Evolutionary conservation across 2,329 filamentous ascomycete species (phyloP), one percentile per base, ranked within the genome.

Genomic region (Xylariaceae sp.): DNA sequence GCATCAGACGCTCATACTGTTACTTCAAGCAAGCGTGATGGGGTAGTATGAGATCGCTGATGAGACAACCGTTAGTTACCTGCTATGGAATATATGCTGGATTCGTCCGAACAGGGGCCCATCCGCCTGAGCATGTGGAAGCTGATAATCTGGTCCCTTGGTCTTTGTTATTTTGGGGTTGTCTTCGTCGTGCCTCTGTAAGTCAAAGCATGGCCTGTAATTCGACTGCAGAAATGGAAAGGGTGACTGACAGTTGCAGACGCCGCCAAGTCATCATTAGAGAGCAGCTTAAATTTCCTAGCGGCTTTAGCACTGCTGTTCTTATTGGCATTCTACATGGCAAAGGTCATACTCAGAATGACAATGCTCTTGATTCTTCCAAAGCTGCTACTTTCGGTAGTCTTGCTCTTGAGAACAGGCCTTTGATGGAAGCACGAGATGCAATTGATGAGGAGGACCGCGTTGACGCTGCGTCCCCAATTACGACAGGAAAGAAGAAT

Each of bases 131-230:
- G 83, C 33, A 77, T 89, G 35, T 82, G 83, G 74, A 90, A 90
- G 66, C 72, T 96, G 56, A 83, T 96, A 6, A 68, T 96, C 7
- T 99, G 94, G 94, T 88, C 90, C 22, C 68, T 99, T 47, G 94
- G 94, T 0, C 81, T 99, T 14, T 96, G 91, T 66, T 92, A 97
- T 63, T 99, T 99, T 65, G 94, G 94, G 0, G 94, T 97, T 1
- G 86, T 97, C 1, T 97, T 99, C 72, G 94, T 91, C 0, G 92
- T 99, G 12, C 94, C 94, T 1, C 66, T 97, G 76, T 78, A 66
- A 69, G 73, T 58, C 14, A 48, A 22, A 45, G 10, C 10, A 19
- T 39, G 19, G 7, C 5, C 9, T 15, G n/a, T 12, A 32, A 18
- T 41, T 38, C n/a, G 19, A 11, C 36, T 7, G 12, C 15, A 18